A percentile compares a stretch with the other conserved stretches of the same genome.
Evolutionary conservation across 2,329 filamentous ascomycete species (phyloP).

Genomic region (Verticillium albo-atrum): DNA sequence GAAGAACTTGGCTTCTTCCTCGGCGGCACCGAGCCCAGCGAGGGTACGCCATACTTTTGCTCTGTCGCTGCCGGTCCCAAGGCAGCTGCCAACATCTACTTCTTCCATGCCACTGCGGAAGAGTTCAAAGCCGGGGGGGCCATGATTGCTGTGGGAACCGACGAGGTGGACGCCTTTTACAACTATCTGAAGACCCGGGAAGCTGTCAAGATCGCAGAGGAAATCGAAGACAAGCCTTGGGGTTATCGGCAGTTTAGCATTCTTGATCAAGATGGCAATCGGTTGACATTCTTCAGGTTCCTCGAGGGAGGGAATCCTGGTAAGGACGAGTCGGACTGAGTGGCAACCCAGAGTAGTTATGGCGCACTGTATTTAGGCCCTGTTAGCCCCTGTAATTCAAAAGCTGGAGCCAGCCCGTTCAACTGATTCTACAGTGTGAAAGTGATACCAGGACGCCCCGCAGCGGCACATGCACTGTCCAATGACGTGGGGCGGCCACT

Average conservation of each 20-base stretch:
- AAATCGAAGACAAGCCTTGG: slow-evolving; percentile 1
- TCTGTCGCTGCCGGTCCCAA: slow-evolving; percentile 1
- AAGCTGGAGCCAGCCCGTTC: not conserved
- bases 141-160: slow-evolving; percentile 4
- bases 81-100: slow-evolving; percentile 6
- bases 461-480: not conserved
- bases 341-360: not conserved
- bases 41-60: slow-evolving; percentile 2
- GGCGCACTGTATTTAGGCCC: not conserved
- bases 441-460: too few relatives aligned
- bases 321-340: too few relatives aligned
- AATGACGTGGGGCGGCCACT: not conserved
- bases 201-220: not conserved
- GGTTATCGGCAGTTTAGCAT: slow-evolving; percentile 5
- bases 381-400: not conserved
- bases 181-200: not conserved
- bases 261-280: slow-evolving; percentile 2
- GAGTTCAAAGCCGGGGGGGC: not conserved
- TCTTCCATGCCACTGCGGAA: slow-evolving; percentile 1
- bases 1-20: slow-evolving; percentile 2
- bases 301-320: slow-evolving; percentile 4
- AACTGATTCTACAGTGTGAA: not conserved
- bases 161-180: not conserved
- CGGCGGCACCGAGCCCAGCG: not conserved
- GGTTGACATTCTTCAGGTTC: slow-evolving; percentile 5